Evolutionary conservation across 1,284 basidiomycete genomes (phyloP), one percentile per base, ranked within the genome.

Genomic region (Cystobasidiaceae sp.): DNA sequence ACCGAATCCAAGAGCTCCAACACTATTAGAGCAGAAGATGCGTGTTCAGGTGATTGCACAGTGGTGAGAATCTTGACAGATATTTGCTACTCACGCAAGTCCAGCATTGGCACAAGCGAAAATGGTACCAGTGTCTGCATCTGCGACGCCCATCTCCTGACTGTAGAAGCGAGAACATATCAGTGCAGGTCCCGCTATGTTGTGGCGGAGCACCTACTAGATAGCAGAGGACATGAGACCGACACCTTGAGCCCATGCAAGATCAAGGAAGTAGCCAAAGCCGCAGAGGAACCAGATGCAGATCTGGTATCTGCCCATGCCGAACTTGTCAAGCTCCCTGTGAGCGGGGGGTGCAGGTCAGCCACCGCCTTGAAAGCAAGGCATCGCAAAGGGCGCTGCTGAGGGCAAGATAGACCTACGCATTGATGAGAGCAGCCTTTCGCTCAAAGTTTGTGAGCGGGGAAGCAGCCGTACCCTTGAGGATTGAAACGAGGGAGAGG

Each of bases 291-390:
- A 85, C 83, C 84, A 83, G 70, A 86, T 80, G 84, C 84, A 86
- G 32, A 21, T 59, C 33, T 34, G 32, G 15, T 68, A 60, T 61
- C 78, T 82, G 4, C 86, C 86, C 83, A 87, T 86, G 4, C 86
- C 86, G 48, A 87, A 84, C 56, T 85, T 83, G 72, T 85, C 84
- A 8, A 88, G 77, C 0, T 85, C 85, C 56, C 82, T 79, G 67
- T 87, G n/a, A n/a, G n/a, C n/a, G n/a, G n/a, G n/a, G n/a, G n/a
- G n/a, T n/a, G n/a, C n/a, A n/a, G n/a, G n/a, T n/a, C n/a, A n/a
- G n/a, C n/a, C n/a, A n/a, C n/a, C n/a, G n/a, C n/a, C n/a, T n/a
- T n/a, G n/a, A n/a, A n/a, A n/a, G n/a, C n/a, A n/a, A n/a, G n/a
- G n/a, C n/a, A n/a, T n/a, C n/a, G n/a, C n/a, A n/a, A n/a, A n/a